phyloP scores from a whole-genome alignment of 2,329 filamentous ascomycete species.

The Arthrobotrys sinensis region DNA sequence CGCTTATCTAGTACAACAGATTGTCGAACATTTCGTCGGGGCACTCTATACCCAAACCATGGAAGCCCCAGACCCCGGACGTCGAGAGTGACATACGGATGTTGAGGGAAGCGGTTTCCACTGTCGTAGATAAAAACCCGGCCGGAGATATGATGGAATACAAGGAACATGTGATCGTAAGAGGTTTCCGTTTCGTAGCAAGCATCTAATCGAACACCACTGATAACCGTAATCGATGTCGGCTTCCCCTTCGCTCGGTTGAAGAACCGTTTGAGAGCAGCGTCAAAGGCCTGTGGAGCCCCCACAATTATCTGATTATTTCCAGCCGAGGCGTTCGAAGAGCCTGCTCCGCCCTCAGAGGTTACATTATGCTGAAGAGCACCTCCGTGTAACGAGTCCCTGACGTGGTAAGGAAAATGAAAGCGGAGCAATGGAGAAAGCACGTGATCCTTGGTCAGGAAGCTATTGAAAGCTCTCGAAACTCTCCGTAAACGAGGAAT shows the following conservation, averaged over 20 bases:
- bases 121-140: conserved; percentile 59
- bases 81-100: conserved; percentile 46
- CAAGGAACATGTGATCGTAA: conserved; percentile 60
- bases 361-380: background rate
- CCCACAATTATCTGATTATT: conserved; percentile 26
- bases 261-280: conserved; percentile 58
- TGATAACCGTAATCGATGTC: conserved; percentile 56
- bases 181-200: conserved; percentile 60
- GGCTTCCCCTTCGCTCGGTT: conserved; percentile 56
- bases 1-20: conserved; percentile 58
- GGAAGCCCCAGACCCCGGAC: conserved; percentile 46
- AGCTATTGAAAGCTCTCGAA: conserved; percentile 46
- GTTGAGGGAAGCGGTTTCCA: conserved; percentile 53
- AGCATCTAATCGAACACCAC: conserved; percentile 54
- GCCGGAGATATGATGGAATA: conserved; percentile 56
- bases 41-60: conserved; percentile 46
- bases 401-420: conserved; percentile 56
- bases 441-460: conserved; percentile 52
- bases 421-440: conserved; percentile 47
- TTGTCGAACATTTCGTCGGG: conserved; percentile 49
- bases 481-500: conserved; percentile 48
- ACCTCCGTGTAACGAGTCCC: conserved; percentile 42
- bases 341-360: background rate
- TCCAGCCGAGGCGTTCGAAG: background rate
- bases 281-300: conserved; percentile 49